Evolutionary conservation across 176 grass and related monocot species (phyloP), one percentile per base, ranked within the genome.

Genomic region (Zizania latifolia): DNA sequence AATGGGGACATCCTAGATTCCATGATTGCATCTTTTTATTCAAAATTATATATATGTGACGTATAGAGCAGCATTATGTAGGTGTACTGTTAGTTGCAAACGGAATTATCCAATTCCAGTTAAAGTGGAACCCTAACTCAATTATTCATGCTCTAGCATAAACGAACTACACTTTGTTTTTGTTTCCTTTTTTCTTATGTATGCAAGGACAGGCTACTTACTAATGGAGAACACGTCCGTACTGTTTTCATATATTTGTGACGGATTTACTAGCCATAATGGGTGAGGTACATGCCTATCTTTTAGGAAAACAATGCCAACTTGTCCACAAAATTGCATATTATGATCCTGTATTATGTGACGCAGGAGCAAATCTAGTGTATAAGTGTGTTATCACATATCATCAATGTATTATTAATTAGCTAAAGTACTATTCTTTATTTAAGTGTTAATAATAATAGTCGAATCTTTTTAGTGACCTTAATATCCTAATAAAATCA

Each of bases 1-100:
- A 44, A 8, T 8, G n/a, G 82, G 67, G 36, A 75, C 69, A 75
- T 75, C 70, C 62, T 74, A 51, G 77, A 81, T 81, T 70, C 62
- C 26, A 22, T 10, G 48, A 2, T 53, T 21, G 48, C 48, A 17
- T 53, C 19, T 53, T 53, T 22, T n/a, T 2, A 45, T 4, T 53
- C 10, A 17, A 22, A 22, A 8, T 10, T 51, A 53, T 53, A 53
- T 8, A 21, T 53, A 2, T 6, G 5, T 72, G 83, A 79, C 66
- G 50, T 13, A 34, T 21, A 0, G 1, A 23, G 6, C 3, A 41
- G 10, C 4, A 21, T 2, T 31, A 41, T 53, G 32, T 65, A 36
- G 12, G 28, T 2, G 56, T 72, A 23, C 9, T 26, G 27, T 48
- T 80, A 14, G 30, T 26, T 69, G 83, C 61, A 58, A 41, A 40